Base-by-base conservation (phyloP, 1,284 basidiomycete genomes). In the Trametes sp. region DNA sequence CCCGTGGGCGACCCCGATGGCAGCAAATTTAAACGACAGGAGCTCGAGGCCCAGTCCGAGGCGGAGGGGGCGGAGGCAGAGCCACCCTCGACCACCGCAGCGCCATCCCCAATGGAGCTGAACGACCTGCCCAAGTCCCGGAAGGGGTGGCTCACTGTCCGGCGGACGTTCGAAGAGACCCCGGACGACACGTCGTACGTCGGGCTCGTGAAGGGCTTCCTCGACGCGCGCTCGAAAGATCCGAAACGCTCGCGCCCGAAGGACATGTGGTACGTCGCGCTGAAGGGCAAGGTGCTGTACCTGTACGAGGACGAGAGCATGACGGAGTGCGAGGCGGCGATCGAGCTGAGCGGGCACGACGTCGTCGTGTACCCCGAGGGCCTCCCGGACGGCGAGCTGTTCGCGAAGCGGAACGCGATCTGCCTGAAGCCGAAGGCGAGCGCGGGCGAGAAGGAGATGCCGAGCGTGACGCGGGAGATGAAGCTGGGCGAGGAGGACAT, bases 301-400 rank as follows among this genome's bases (percentile, higher is more conserved):
- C 80, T 98, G 23, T 97, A 97, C 78, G 93, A 96, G 75, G 92
- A 95, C 76, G 93, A 96, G 76, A 83, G 82, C 28, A 92, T 93
- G 87, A 84, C 84, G 48, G 94, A 97, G 70, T 95, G 93, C 77
- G 89, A 91, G 70, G 93, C 90, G 3, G 95, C 89, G 13, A 85
- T 98, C 53, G 90, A 95, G 74, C 78, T 98, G 54, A 81, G 87
- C 52, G 78, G 87, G 10, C 92, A 95, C 75, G 83, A 89, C 54
- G 89, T 96, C 42, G 77, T 83, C 26, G 80, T 97, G 45, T 92
- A 84, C 73, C 90, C 91, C 14, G 88, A 90, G 69, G 87, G 86
- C 23, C 79, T 90, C 26, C 77, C 84, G 59, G 94, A 96, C 68
- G 95, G 90, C 31, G 95, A 97, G 77, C 81, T 98, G 62, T 98